Evolutionary conservation across 2,329 filamentous ascomycete genomes (phyloP).

Genomic region (Capronia coronata): DNA sequence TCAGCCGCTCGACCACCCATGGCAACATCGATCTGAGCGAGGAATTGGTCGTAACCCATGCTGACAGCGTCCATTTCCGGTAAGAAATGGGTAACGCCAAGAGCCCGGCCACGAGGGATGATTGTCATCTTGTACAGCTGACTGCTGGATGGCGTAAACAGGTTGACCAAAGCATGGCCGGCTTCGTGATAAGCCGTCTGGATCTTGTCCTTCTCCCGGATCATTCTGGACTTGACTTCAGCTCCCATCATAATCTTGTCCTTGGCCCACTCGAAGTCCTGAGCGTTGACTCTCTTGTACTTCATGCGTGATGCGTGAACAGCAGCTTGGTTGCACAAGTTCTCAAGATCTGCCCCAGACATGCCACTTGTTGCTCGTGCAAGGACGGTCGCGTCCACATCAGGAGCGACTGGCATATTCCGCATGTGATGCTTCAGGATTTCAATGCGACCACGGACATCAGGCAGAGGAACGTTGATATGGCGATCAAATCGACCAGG

Average conservation of each 20-base stretch:
- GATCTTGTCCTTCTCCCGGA: slow-evolving; percentile 79
- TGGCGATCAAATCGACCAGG: slow-evolving; percentile 95
- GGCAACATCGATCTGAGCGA: slow-evolving; percentile 69
- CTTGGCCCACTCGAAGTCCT: slow-evolving; percentile 93
- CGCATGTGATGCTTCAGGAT: slow-evolving; percentile 92
- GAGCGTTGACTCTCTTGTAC: slow-evolving; percentile 64
- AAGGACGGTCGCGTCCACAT: slow-evolving; percentile 77
- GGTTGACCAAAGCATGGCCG: slow-evolving; percentile 82
- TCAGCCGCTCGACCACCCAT: slow-evolving; percentile 84
- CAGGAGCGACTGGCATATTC: slow-evolving; percentile 72
- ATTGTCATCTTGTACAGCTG: slow-evolving; percentile 97
- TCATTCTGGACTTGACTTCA: slow-evolving; percentile 81
- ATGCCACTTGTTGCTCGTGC: slow-evolving; percentile 85
- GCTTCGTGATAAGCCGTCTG: slow-evolving; percentile 96
- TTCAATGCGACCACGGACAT: slow-evolving; percentile 85
- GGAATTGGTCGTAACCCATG: slow-evolving; percentile 74
- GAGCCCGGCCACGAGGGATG: slow-evolving; percentile 75
- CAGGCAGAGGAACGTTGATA: slow-evolving; percentile 78
- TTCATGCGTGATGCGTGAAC: slow-evolving; percentile 89
- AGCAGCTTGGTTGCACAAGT: slow-evolving; percentile 92
- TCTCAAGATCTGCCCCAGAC: slow-evolving; percentile 92
- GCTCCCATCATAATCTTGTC: slow-evolving; percentile 97
- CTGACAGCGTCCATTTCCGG: slow-evolving; percentile 82
- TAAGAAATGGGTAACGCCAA: slow-evolving; percentile 81
- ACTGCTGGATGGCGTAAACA: slow-evolving; percentile 68